Evolutionary conservation across 768 basidiomycete genomes (phyloP).

Genomic region (Scleroderma bovista): DNA sequence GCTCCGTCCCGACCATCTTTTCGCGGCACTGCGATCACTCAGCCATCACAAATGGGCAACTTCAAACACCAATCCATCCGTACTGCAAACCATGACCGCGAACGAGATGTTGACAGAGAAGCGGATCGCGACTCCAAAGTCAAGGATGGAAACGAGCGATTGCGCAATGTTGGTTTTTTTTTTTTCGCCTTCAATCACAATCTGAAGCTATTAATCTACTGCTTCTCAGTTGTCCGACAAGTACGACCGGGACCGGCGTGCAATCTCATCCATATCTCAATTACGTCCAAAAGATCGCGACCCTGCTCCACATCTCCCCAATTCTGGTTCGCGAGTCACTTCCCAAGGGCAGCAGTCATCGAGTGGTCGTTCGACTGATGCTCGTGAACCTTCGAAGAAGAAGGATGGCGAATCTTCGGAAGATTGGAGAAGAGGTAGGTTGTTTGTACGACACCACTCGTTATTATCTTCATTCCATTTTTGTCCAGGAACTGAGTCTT

Average conservation of each 20-base stretch:
- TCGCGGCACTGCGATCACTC: conserved; percentile 55
- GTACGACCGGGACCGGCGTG: conserved; percentile 77
- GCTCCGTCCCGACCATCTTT: conserved; percentile 59
- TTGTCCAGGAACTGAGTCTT: conserved; percentile 40
- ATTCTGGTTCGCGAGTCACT: conserved; percentile 37
- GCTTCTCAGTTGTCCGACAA: conserved; percentile 72
- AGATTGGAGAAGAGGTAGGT: conserved; percentile 81
- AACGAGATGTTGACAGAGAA: conserved; percentile 40
- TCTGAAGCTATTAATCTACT: conserved; percentile 3
- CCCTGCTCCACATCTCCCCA: conserved; percentile 49
- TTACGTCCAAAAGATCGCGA: conserved; percentile 67
- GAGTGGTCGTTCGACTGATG: conserved; percentile 50
- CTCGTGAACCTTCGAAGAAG: conserved; percentile 56
- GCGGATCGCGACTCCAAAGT: conserved; percentile 55
- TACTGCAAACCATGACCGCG: conserved; percentile 54
- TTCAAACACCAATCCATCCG: conserved; percentile 86
- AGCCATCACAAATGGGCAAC: conserved; percentile 90
- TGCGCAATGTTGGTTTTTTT: conserved; percentile 53
- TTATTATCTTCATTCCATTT: not conserved
- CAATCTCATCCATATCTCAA: conserved; percentile 41
- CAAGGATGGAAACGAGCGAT: conserved; percentile 72
- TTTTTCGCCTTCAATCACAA: not conserved
- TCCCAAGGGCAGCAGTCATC: conserved; percentile 29
- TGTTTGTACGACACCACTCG: conserved; percentile 5
- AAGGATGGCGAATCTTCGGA: conserved; percentile 70